These are phyloP conservation scores for Anaeromyces robustus DNA, from an alignment of 192 early-diverging fungal genomes.

Conservation along the genomic window DNA sequence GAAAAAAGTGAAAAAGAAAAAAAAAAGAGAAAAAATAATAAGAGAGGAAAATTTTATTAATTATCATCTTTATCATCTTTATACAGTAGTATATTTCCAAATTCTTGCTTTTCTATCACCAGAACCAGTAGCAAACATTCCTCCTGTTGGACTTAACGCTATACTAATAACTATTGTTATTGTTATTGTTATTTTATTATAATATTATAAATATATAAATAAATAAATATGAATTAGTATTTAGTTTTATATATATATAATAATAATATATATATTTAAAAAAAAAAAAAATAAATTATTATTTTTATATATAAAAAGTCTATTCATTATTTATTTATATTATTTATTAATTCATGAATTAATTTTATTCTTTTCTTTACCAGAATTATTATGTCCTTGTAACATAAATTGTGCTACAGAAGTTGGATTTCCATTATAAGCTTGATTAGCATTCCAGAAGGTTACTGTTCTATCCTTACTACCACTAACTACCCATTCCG, in stretches of 20 bases:
- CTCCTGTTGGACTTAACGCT: conserved; percentile 61
- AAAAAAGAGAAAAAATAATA: too few species aligned
- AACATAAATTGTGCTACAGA: conserved; percentile 52
- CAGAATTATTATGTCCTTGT: conserved; percentile 94
- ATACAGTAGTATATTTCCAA: conserved; percentile 43
- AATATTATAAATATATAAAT: too few species aligned
- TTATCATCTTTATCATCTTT: too few species aligned
- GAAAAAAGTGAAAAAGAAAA: too few species aligned
- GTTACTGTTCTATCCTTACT: conserved; percentile 86
- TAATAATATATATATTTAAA: too few species aligned
- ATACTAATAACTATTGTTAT: conserved; percentile 75
- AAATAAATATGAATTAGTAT: too few species aligned
- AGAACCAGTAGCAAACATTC: conserved; percentile 87
- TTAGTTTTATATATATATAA: too few species aligned
- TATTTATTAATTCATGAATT: too few species aligned
- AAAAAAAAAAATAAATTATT: too few species aligned
- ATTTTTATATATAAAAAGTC: too few species aligned
- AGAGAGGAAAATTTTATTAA: too few species aligned
- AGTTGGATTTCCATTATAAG: conserved; percentile 16
- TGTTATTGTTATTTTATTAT: background rate
- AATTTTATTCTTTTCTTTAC: conserved; percentile 13
- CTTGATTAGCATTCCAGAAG: conserved; percentile 76
- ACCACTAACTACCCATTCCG: conserved; percentile 77
- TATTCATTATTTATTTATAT: too few species aligned
- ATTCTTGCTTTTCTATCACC: conserved; percentile 85